Base-by-base conservation (phyloP, 768 basidiomycete genomes). In the Leccinum boreale region DNA sequence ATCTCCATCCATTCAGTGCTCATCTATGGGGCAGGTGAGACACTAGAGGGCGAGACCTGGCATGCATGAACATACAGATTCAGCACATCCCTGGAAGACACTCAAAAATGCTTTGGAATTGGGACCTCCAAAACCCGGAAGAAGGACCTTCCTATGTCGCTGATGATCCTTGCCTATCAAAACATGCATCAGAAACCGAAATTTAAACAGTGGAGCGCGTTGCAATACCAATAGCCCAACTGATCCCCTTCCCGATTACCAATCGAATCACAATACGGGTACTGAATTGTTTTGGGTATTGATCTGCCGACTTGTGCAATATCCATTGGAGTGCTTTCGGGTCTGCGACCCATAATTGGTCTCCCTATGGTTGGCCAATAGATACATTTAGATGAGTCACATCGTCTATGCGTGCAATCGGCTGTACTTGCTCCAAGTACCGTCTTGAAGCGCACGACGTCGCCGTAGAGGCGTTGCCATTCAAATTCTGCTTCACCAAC, bases 111-210 rank as follows among this genome's bases (percentile, higher is more conserved):
- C 74, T 55, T 76, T 82, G 31, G 78, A 75, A 59, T 83, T 80
- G 0, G 78, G 77, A 6, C 62, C 29, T 36, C 83, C 81, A 57
- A 85, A 84, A 2, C 80, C 84, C 3, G 82, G 83, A 50, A 81
- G 73, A 75, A 84, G 78, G 21, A 82, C 74, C 62, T 75, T 83
- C 57, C 81, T 70, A 53, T 85, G 83, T 49, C 84, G 76, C 63
- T 73, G 80, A 59, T 85, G 84, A 39, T 70, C 77, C 15, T 76
- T 70, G 4, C 76, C 71, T 72, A 50, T 52, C 9, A 39, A 53
- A 42, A 24, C 2, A n/a, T 45, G 45, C 10, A 44, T 44, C 42
- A 44, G 10, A 19, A 19, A 19, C 10, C n/a, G 1, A 44, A 19
- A 11, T 44, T 1, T 1, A 19, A 44, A 44, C n/a, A 11, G 8